Evolutionary conservation across 441 rosid genomes (phyloP), one percentile per base, ranked within the genome.

Genomic region (Melastoma candidum): DNA sequence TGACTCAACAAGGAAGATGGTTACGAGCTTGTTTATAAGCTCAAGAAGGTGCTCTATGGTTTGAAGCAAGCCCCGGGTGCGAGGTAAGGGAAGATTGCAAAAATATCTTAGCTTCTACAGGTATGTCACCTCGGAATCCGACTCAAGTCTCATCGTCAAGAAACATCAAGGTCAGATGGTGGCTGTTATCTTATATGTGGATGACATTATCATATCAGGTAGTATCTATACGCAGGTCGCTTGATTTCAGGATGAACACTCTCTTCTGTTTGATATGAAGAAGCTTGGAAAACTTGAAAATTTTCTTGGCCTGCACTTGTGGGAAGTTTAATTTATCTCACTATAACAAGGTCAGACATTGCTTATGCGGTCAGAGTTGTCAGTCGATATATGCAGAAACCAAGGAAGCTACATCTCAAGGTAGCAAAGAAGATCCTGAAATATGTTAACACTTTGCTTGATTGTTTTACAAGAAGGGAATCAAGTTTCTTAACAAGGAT

Each of bases 1-100:
- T 17, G 22, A 17, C 22, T 17, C 22, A 17, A 17, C 1, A 17
- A 17, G 22, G 22, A 17, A 17, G n/a, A n/a, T n/a, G n/a, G 22
- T 17, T 17, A 17, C 22, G 22, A 17, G 22, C 22, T 17, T 17
- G 22, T 17, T 1, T 17, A 17, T 17, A 17, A 17, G 22, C 22
- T 17, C 22, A 17, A 17, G 22, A 17, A 17, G 22, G 22, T 17
- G 22, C 22, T 17, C 22, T 17, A 17, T 17, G 22, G 22, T 2
- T 14, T 53, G 12, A 53, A 53, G 25, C 57, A 53, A 53, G 45
- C 57, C 7, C 47, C 46, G 1, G 4, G 47, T 27, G 57, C 57
- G 12, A 27, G 57, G 25, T 13, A 49, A n/a, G 11, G 11, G 6
- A 49, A 49, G 11, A 49, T n/a, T 49, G 52, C 52, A 17, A 9